Percentiles rank a stretch among this genome's conserved stretches.
phyloP scores from a whole-genome alignment of 768 basidiomycete genomes.

The Mycena alexandri region DNA sequence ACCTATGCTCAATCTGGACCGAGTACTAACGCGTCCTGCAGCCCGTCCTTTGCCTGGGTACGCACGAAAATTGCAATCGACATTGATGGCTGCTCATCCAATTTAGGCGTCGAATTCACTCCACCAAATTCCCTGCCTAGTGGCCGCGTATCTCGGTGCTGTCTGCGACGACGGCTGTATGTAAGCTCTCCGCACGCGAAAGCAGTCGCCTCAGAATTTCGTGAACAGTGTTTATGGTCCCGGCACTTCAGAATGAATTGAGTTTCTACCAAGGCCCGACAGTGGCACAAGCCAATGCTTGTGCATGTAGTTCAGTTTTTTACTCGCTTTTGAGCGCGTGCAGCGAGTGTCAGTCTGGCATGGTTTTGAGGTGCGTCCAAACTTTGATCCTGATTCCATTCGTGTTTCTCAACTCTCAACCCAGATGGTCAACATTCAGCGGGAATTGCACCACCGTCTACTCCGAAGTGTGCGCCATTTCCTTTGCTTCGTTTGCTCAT shows the following conservation, averaged over 20 bases:
- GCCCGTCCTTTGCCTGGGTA: conserved; percentile 44
- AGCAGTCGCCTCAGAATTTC: conserved; percentile 8
- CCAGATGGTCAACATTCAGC: conserved; percentile 64
- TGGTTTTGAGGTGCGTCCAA: conserved; percentile 48
- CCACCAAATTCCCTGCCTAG: conserved; percentile 58
- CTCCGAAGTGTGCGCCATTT: conserved; percentile 45
- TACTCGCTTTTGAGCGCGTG: conserved; percentile 69
- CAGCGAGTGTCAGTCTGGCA: conserved; percentile 58
- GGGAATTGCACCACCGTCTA: conserved; percentile 61
- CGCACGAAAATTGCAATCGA: conserved; percentile 6
- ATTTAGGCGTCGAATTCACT: conserved; percentile 56
- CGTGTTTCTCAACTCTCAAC: background rate
- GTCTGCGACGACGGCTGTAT: conserved; percentile 55
- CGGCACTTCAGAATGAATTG: conserved; percentile 43
- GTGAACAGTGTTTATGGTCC: conserved; percentile 51
- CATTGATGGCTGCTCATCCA: background rate
- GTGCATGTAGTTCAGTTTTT: conserved; percentile 64
- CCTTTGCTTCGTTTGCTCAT: background rate
- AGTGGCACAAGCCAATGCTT: conserved; percentile 50
- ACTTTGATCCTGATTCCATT: background rate
- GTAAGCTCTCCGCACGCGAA: conserved; percentile 8
- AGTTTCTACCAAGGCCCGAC: conserved; percentile 56
- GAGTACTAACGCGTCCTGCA: conserved; percentile 36
- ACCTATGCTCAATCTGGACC: conserved; percentile 7
- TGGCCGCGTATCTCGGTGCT: conserved; percentile 56